A percentile compares a stretch with the other conserved stretches of the same genome.
Conservation (phyloP, 331 rosid species). For the Dryas integrifolia region DNA sequence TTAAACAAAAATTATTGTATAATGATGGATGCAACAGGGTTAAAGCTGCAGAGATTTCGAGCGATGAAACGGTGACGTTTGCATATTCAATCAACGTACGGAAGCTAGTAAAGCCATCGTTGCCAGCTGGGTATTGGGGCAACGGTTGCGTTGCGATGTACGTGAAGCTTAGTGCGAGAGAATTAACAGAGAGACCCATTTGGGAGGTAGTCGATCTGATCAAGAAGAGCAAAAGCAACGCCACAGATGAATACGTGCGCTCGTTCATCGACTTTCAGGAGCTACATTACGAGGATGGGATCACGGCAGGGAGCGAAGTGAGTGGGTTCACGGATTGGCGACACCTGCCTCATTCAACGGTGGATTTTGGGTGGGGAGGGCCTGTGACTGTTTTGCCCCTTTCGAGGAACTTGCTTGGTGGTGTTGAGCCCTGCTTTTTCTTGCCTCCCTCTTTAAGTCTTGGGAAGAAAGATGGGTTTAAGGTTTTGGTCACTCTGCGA, state of each 20-base stretch:
- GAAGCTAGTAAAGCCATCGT: slow-evolving; percentile 53
- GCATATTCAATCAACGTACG: slow-evolving; percentile 67
- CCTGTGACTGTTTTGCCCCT: slow-evolving; percentile 83
- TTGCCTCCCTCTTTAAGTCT: slow-evolving; percentile 55
- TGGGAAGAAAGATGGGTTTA: slow-evolving; percentile 51
- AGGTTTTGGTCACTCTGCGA: slow-evolving; percentile 52
- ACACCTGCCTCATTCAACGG: slow-evolving; percentile 71
- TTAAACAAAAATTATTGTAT: too few species aligned
- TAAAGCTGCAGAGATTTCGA: slow-evolving; percentile 38
- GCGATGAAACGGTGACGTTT: slow-evolving; percentile 55
- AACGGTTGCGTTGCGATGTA: slow-evolving; percentile 85
- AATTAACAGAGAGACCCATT: slow-evolving; percentile 49
- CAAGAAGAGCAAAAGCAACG: slow-evolving; percentile 67
- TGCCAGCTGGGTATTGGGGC: slow-evolving; percentile 74
- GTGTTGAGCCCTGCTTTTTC: slow-evolving; percentile 79
- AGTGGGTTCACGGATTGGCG: slow-evolving; percentile 95
- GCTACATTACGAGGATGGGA: slow-evolving; percentile 57
- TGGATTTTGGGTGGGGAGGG: slow-evolving; percentile 97
- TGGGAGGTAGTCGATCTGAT: slow-evolving; percentile 73
- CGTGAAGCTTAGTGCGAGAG: slow-evolving; percentile 46
- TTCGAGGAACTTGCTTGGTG: slow-evolving; percentile 62
- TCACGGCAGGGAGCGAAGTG: slow-evolving; percentile 67
- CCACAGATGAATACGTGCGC: slow-evolving; percentile 60
- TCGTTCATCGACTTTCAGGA: slow-evolving; percentile 70
- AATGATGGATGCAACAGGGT: slow-evolving; percentile 38